Conservation (phyloP, 768 basidiomycete genomes). For the Pleurotus eryngii region DNA sequence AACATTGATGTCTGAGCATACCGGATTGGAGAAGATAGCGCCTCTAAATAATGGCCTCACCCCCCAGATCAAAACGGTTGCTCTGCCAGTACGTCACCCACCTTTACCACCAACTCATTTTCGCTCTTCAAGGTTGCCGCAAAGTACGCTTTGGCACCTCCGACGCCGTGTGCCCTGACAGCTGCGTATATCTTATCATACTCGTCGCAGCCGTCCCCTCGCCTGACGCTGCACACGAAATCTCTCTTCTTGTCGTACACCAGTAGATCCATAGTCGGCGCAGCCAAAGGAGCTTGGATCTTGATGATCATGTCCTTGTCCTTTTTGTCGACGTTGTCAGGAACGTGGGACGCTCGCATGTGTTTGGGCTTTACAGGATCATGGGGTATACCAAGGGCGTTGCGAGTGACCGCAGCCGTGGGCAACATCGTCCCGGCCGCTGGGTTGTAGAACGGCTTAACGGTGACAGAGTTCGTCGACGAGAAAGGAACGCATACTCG, state of each 20-base stretch:
- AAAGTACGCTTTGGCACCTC: slow-evolving; percentile 51
- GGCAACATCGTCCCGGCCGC: slow-evolving; percentile 1
- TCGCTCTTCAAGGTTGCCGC: slow-evolving; percentile 45
- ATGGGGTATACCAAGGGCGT: slow-evolving; percentile 23
- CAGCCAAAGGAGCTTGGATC: slow-evolving; percentile 41
- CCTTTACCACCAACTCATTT: slow-evolving; percentile 47
- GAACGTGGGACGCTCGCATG: slow-evolving; percentile 19
- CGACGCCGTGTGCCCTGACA: slow-evolving; percentile 38
- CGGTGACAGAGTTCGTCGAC: slow-evolving; percentile 37
- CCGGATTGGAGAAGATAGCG: too few species aligned
- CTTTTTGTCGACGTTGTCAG: slow-evolving; percentile 14
- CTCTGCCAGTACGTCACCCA: slow-evolving; percentile 49
- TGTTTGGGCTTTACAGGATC: slow-evolving; percentile 15
- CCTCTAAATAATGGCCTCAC: too few species aligned
- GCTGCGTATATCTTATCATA: slow-evolving; percentile 40
- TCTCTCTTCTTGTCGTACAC: slow-evolving; percentile 55
- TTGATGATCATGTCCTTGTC: slow-evolving; percentile 49
- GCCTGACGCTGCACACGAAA: slow-evolving; percentile 41
- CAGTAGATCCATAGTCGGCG: slow-evolving; percentile 24
- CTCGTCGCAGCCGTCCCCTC: slow-evolving; percentile 25
- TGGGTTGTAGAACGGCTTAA: slow-evolving; percentile 40
- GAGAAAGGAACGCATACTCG: slow-evolving; percentile 42
- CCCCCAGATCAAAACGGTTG: slow-evolving; percentile 43
- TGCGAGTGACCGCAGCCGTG: slow-evolving; percentile 26
- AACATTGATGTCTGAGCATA: too few species aligned